Base-by-base conservation (phyloP, 2,329 filamentous ascomycete genomes). In the Scytalidium lignicola region DNA sequence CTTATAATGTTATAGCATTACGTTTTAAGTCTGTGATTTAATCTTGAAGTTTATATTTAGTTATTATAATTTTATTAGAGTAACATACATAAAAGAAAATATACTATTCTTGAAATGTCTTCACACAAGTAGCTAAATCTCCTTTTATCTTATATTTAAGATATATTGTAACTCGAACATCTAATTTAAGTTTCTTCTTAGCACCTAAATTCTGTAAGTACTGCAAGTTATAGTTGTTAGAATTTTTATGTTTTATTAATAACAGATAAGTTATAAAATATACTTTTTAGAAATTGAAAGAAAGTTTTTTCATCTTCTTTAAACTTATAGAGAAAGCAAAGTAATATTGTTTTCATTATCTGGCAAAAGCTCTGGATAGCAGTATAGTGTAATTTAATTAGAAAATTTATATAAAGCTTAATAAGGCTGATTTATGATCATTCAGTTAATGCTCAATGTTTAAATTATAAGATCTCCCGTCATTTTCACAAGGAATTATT, bases 11-110 rank as follows among this genome's bases (percentile, higher is more conserved):
- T 20, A 78, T 74, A 53, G 84, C 81, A 26, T 79, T 79, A 50
- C 82, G 79, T 64, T 95, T 90, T 52, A 92, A 72, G 43, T 91
- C 86, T 64, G 92, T 90, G 32, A 95, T 87, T 55, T 83, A 82
- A 62, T 90, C 83, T 60, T 88, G 86, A 43, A 95, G 76, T 86
- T 85, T 88, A 41, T 21, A 20, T n/a, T n/a, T 20, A 8, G 26
- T 28, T 2, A 2, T 44, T 47, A 17, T n/a, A 47, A 46, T 32
- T 41, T 1, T 2, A 12, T 20, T 19, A n/a, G 23, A 15, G n/a
- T 40, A n/a, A 3, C 2, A 12, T 19, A 48, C 9, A 9, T 20
- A 17, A 23, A 10, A 23, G 28, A 8, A 13, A 18, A 21, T 37
- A 43, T 61, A 69, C 76, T 78, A 81, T 69, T 79, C 76, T 55